Evolutionary conservation across 2,329 filamentous ascomycete genomes (phyloP).

Genomic region (Aspergillus sp.): DNA sequence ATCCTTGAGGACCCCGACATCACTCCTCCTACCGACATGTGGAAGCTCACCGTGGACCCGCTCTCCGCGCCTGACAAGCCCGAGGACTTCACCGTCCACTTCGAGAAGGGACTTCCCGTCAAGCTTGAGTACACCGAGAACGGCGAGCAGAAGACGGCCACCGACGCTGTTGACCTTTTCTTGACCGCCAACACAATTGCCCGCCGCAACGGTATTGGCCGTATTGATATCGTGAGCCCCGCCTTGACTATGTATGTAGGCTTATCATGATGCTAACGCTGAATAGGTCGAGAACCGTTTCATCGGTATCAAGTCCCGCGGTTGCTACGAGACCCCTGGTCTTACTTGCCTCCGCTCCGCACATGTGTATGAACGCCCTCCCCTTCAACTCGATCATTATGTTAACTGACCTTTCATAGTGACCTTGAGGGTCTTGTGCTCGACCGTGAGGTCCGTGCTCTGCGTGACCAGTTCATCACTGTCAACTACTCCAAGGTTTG

Average conservation of each 20-base stretch:
- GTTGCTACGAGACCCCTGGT: slow-evolving; percentile 67
- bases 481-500: slow-evolving; percentile 63
- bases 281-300: slow-evolving; percentile 67
- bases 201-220: slow-evolving; percentile 70
- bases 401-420: slow-evolving; percentile 16
- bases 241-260: not conserved
- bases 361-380: slow-evolving; percentile 32
- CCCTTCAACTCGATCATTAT: not conserved
- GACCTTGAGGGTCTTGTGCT: slow-evolving; percentile 57
- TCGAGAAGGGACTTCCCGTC: slow-evolving; percentile 72
- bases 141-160: slow-evolving; percentile 53
- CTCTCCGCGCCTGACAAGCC: slow-evolving; percentile 68
- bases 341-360: slow-evolving; percentile 34
- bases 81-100: slow-evolving; percentile 69
- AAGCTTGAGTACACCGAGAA: slow-evolving; percentile 59
- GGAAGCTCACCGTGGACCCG: slow-evolving; percentile 68
- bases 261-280: not conserved
- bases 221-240: slow-evolving; percentile 67
- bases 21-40: slow-evolving; percentile 74
- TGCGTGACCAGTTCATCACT: slow-evolving; percentile 71
- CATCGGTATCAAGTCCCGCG: slow-evolving; percentile 76
- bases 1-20: slow-evolving; percentile 55
- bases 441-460: slow-evolving; percentile 66
- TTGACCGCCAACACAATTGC: slow-evolving; percentile 69
- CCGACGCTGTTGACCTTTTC: slow-evolving; percentile 72